These are phyloP conservation scores for Castanea crenata DNA, from an alignment of 306 rosid species.

Conservation along the genomic window DNA sequence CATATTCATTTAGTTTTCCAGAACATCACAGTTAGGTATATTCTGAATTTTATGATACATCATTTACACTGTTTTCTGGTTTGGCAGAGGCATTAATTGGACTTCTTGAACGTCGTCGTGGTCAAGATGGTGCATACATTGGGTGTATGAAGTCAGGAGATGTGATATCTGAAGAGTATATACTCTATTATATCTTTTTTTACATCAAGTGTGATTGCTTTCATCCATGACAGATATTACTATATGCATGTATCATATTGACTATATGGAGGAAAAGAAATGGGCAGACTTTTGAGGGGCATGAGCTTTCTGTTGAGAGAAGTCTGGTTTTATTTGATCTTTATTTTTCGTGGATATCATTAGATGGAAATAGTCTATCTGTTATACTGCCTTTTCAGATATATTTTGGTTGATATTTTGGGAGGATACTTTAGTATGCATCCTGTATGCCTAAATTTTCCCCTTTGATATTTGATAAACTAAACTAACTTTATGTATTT, in stretches of 20 bases:
- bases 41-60: constrained; percentile 18
- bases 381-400: too few relatives aligned
- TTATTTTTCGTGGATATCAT: too few relatives aligned
- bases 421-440: too few relatives aligned
- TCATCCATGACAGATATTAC: neutral
- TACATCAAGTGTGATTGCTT: constrained; percentile 13
- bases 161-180: constrained; percentile 86
- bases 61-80: constrained; percentile 25
- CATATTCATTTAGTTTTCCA: constrained; percentile 6
- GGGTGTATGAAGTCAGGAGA: constrained; percentile 99
- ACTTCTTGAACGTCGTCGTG: constrained; percentile 91
- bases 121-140: constrained; percentile 80
- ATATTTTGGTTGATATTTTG: too few relatives aligned
- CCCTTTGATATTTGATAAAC: too few relatives aligned
- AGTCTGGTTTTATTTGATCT: too few relatives aligned
- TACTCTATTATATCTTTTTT: constrained; percentile 27
- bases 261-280: too few relatives aligned
- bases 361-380: too few relatives aligned
- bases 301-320: too few relatives aligned
- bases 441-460: too few relatives aligned
- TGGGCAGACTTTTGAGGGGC: too few relatives aligned
- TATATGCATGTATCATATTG: neutral
- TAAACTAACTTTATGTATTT: too few relatives aligned
- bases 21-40: constrained; percentile 9
- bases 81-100: constrained; percentile 78